Base-by-base conservation (phyloP, 345 rosid genomes). In the Isatis tinctoria region DNA sequence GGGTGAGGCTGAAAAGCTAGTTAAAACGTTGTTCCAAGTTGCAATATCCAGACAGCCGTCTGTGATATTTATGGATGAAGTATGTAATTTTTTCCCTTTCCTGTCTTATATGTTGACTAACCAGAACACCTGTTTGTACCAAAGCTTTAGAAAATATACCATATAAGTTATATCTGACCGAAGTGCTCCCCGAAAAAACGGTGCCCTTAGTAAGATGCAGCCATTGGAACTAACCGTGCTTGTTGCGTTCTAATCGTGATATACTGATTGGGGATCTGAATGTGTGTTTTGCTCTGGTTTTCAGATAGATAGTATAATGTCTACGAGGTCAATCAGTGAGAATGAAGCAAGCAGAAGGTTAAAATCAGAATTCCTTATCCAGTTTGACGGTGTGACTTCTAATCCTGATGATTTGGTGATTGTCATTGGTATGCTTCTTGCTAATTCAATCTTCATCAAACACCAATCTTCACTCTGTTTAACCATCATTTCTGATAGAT, bases 1-100 rank as follows among this genome's bases (percentile, higher is more conserved):
- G 73, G 98, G 98, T 14, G 98, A 94, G 83, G 98, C 84, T 73
- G 98, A 94, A 78, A 94, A 91, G 83, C 95, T 94, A 65, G 98
- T 94, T 20, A 89, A 93, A 67, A 86, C 96, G 72, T 86, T 94
- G 68, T 94, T 94, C 76, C 81, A 86, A 83, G 96, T 91, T 80
- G 97, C 98, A 73, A 83, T 83, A 74, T 88, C 97, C 47, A 86
- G 88, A 80, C 98, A 94, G 79, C 98, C 98, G 30, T 91, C 96
- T 39, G 96, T 94, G 40, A 94, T 94, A 49, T 94, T 94, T 83
- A 88, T 94, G 74, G 98, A 94, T 64, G 97, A 94, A 82, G 98
- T 94, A 88, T 67, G 86, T 45, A 56, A 41, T 17, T 36, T 65
- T 79, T 73, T 49, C 52, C 20, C 48, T 43, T 32, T 53, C 14